These are phyloP conservation scores for Colletotrichum falcatum DNA, from an alignment of 2,329 filamentous ascomycete genomes.

Conservation along the genomic window DNA sequence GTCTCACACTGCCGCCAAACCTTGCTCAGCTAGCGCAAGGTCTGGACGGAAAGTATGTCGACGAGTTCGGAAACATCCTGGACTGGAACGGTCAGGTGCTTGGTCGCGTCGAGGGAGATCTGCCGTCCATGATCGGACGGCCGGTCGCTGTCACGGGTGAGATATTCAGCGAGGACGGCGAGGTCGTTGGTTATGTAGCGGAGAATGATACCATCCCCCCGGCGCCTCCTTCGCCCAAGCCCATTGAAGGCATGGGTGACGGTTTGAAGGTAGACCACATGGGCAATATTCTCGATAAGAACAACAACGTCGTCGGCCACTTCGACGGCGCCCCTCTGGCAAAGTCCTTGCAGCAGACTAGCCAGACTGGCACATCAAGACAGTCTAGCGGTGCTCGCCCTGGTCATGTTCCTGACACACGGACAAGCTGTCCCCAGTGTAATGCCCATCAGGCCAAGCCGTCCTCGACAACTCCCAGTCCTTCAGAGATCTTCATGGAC, in stretches of 20 bases:
- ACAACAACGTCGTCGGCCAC: slow-evolving; percentile 59
- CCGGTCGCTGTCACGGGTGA: slow-evolving; percentile 60
- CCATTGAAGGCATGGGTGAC: slow-evolving; percentile 52
- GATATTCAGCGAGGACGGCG: slow-evolving; percentile 57
- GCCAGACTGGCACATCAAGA: slow-evolving; percentile 9
- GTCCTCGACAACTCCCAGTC: slow-evolving; percentile 53
- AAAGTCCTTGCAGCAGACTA: slow-evolving; percentile 58
- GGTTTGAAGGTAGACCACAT: slow-evolving; percentile 57
- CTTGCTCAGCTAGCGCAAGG: slow-evolving; percentile 53
- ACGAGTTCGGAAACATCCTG: slow-evolving; percentile 67
- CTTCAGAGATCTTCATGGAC: slow-evolving; percentile 67
- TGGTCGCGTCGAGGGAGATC: slow-evolving; percentile 64
- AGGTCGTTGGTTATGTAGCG: slow-evolving; percentile 58
- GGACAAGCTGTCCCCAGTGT: slow-evolving; percentile 44
- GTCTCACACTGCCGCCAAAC: slow-evolving; percentile 47
- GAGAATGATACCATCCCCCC: slow-evolving; percentile 53
- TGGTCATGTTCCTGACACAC: slow-evolving; percentile 45
- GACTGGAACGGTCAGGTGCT: slow-evolving; percentile 63
- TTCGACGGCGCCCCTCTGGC: slow-evolving; percentile 53
- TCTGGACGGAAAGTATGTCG: slow-evolving; percentile 61
- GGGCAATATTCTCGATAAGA: slow-evolving; percentile 60
- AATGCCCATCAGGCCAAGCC: slow-evolving; percentile 46
- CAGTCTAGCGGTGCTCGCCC: slow-evolving; percentile 18
- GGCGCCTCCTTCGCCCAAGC: slow-evolving; percentile 44
- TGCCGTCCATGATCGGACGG: slow-evolving; percentile 66